Percentiles rank a stretch among this genome's conserved stretches.
Conservation (phyloP, 1,284 basidiomycete species). For the Austroboletus novae-zelandiae region DNA sequence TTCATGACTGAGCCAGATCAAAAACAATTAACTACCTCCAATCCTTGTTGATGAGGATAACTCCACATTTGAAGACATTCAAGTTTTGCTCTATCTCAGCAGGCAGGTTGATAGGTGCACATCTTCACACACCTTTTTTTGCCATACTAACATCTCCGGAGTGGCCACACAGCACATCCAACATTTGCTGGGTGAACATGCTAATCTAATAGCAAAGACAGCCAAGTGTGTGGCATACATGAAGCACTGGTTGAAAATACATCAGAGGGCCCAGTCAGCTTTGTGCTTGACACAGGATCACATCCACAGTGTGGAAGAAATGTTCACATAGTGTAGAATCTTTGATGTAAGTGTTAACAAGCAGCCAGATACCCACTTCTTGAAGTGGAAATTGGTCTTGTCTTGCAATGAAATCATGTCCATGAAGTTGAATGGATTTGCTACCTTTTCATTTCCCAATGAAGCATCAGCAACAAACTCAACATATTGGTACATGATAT, state of each 20-base stretch:
- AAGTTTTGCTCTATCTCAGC: too few relatives aligned
- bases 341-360: conserved; percentile 98
- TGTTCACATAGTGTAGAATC: conserved; percentile 83
- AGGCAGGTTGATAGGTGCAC: too few relatives aligned
- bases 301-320: conserved; percentile 94
- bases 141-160: too few relatives aligned
- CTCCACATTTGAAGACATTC: too few relatives aligned
- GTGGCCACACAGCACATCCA: too few relatives aligned
- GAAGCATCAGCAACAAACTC: conserved; percentile 94
- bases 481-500: conserved; percentile 92
- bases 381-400: conserved; percentile 82
- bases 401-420: conserved; percentile 91
- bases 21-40: too few relatives aligned
- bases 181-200: too few relatives aligned
- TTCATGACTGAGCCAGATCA: too few relatives aligned
- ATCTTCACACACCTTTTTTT: too few relatives aligned
- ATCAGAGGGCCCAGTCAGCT: conserved; percentile 91
- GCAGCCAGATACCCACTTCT: conserved; percentile 91
- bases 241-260: conserved; percentile 85
- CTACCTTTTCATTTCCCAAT: conserved; percentile 76
- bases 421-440: conserved; percentile 91
- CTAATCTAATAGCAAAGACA: too few relatives aligned
- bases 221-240: conserved; percentile 91
- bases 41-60: too few relatives aligned
- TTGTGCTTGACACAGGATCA: conserved; percentile 92